Evolutionary conservation across 805 yeast species (phyloP).

Genomic region (Ogataea paraovalis): DNA sequence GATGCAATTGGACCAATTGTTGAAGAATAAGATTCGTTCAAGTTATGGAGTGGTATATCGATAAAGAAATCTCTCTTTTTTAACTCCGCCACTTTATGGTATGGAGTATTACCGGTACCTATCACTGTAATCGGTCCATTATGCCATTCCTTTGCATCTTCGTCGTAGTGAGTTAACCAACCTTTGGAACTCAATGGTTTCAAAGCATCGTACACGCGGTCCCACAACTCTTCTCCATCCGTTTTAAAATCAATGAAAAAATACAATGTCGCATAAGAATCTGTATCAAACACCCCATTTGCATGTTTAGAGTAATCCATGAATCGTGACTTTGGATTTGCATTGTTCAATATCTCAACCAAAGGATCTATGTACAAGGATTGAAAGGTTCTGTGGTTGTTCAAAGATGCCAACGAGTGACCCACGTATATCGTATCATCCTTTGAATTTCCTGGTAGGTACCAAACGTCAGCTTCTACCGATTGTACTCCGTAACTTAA

Average conservation of each 20-base stretch:
- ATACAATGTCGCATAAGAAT: constrained; percentile 47
- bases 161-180: constrained; percentile 47
- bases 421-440: constrained; percentile 50
- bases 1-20: constrained; percentile 32
- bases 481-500: constrained; percentile 41
- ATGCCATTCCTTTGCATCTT: constrained; percentile 27
- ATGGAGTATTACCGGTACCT: constrained; percentile 61
- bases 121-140: constrained; percentile 57
- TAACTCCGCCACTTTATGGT: constrained; percentile 28
- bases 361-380: constrained; percentile 51
- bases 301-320: constrained; percentile 6
- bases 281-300: constrained; percentile 31
- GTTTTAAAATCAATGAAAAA: constrained; percentile 62
- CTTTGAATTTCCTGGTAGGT: constrained; percentile 30
- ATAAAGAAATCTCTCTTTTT: constrained; percentile 37
- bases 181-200: constrained; percentile 41
- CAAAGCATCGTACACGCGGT: constrained; percentile 39
- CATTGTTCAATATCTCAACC: constrained; percentile 38
- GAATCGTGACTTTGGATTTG: constrained; percentile 35
- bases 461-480: constrained; percentile 53
- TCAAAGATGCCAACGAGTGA: constrained; percentile 47
- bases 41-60: constrained; percentile 45
- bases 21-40: constrained; percentile 14
- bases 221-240: constrained; percentile 47
- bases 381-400: constrained; percentile 41